phyloP scores from a whole-genome alignment of 208 protist species.

The Leishmania guyanensis region DNA sequence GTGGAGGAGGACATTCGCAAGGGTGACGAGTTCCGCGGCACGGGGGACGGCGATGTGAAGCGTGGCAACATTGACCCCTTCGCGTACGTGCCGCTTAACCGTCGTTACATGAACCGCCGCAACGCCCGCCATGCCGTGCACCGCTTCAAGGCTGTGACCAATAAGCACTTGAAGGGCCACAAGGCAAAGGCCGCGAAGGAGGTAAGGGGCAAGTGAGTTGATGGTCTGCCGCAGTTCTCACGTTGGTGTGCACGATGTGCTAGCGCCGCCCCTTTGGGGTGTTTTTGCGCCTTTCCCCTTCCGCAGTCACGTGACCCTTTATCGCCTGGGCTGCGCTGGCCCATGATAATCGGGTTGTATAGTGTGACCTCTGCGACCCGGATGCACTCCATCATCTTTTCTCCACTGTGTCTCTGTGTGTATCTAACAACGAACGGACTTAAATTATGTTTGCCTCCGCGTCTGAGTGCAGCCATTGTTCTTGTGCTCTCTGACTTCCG shows the following conservation, averaged over 20 bases:
- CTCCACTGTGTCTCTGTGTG: not conserved
- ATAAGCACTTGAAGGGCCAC: constrained; percentile 71
- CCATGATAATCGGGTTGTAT: not conserved
- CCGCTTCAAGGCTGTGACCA: constrained; percentile 68
- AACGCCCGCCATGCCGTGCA: constrained; percentile 79
- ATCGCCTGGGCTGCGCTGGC: not conserved
- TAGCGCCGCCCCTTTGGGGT: not conserved
- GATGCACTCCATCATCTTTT: not conserved
- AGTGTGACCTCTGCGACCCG: not conserved
- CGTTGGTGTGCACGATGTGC: not conserved
- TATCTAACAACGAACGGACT: not conserved
- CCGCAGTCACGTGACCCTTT: no score
- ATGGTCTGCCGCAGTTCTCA: not conserved
- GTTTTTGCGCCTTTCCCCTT: not conserved
- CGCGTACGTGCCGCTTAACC: constrained; percentile 91
- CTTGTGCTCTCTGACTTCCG: not conserved
- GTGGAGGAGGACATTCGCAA: constrained; percentile 88
- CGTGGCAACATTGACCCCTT: constrained; percentile 85
- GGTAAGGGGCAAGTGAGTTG: constrained; percentile 31
- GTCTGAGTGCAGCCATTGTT: not conserved
- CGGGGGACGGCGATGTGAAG: constrained; percentile 82
- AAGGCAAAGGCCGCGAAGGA: constrained; percentile 74
- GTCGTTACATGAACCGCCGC: constrained; percentile 90
- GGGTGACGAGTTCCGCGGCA: constrained; percentile 85
- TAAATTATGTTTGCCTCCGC: not conserved